Percentiles rank a stretch among this genome's conserved stretches.
These are phyloP conservation scores for Punctularia strigosozonata DNA, from an alignment of 768 basidiomycete genomes.

Conservation along the genomic window DNA sequence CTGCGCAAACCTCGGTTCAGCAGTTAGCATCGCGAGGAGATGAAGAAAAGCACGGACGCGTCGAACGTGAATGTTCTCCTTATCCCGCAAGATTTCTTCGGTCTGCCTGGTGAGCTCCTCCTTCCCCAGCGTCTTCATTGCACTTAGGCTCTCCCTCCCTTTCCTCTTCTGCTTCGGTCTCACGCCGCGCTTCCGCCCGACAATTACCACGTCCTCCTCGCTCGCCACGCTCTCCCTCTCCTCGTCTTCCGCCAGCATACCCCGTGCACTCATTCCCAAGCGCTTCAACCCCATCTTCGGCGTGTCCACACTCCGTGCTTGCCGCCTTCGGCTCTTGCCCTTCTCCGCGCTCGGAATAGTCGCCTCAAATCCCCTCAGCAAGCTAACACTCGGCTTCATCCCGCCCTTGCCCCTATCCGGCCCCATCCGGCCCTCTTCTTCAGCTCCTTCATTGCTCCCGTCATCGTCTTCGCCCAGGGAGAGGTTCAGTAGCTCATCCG, in stretches of 20 bases:
- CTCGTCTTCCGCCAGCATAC: conserved; percentile 42
- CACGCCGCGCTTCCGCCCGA: conserved; percentile 22
- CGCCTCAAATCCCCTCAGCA: conserved; percentile 87
- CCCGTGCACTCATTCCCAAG: conserved; percentile 68
- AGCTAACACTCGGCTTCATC: conserved; percentile 60
- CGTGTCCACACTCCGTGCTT: conserved; percentile 70
- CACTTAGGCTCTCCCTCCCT: conserved; percentile 56
- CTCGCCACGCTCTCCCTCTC: conserved; percentile 46
- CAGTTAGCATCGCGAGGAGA: conserved; percentile 6
- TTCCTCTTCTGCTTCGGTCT: conserved; percentile 33
- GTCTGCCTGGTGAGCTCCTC: conserved; percentile 80
- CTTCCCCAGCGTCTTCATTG: conserved; percentile 60
- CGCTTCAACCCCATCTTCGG: conserved; percentile 70
- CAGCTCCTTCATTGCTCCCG: no score
- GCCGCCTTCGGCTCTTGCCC: conserved; percentile 61
- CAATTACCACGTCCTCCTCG: conserved; percentile 65
- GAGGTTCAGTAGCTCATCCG: conserved; percentile 58
- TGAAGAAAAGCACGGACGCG: conserved; percentile 40
- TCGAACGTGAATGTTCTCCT: conserved; percentile 85
- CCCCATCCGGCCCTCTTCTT: no score
- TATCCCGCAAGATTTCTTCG: conserved; percentile 80
- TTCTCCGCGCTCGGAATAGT: conserved; percentile 86
- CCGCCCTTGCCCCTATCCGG: no score
- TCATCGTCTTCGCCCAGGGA: conserved; percentile 67
- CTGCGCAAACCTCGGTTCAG: conserved; percentile 25